Conservation (phyloP, 2,329 filamentous ascomycete species). For the Mycosphaerella sp. region DNA sequence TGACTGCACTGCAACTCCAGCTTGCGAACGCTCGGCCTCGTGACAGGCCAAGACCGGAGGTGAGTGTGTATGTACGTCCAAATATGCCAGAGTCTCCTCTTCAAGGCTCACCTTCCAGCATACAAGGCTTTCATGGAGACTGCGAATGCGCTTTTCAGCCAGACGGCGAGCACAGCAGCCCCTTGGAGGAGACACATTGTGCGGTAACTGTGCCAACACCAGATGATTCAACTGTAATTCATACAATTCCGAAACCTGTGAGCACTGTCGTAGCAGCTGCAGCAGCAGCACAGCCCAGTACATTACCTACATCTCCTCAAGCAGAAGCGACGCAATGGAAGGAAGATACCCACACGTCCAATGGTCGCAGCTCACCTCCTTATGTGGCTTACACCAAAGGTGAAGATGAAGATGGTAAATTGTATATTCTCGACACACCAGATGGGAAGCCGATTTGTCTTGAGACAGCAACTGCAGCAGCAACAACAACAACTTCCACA, state of each 20-base stretch:
- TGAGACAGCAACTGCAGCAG: too few relatives aligned
- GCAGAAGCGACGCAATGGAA: too few relatives aligned
- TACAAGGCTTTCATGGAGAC: conserved; percentile 1
- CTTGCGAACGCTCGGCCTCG: neutral
- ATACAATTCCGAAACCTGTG: too few relatives aligned
- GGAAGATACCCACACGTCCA: neutral
- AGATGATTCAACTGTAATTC: too few relatives aligned
- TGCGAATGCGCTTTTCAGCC: neutral
- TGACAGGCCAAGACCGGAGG: neutral
- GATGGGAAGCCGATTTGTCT: neutral
- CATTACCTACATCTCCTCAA: too few relatives aligned
- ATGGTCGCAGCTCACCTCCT: neutral
- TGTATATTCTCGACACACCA: neutral
- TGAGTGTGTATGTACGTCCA: neutral
- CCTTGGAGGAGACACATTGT: too few relatives aligned
- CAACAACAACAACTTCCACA: too few relatives aligned
- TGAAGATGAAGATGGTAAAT: neutral
- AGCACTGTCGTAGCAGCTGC: too few relatives aligned
- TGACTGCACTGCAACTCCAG: too few relatives aligned
- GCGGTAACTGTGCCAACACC: too few relatives aligned
- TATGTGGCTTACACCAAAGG: neutral
- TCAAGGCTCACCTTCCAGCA: neutral
- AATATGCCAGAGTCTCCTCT: neutral
- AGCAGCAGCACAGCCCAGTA: too few relatives aligned
- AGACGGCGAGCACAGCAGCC: too few relatives aligned